Evolutionary conservation across 257 asterid species (phyloP).

Genomic region (Salvia miltiorrhiza): DNA sequence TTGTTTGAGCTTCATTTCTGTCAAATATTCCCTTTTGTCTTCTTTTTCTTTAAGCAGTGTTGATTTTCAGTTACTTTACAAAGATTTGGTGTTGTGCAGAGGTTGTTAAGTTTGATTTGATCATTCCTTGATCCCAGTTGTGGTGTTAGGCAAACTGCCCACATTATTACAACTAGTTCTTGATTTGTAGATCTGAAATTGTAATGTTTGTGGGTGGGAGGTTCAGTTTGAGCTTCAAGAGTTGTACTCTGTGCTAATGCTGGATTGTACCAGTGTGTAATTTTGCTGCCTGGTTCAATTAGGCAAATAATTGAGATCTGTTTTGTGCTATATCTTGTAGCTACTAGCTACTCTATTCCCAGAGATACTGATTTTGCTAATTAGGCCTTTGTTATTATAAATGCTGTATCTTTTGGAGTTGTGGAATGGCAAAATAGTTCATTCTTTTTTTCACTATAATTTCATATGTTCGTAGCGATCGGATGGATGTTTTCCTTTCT

Average conservation of each 20-base stretch:
- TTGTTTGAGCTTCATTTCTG: slow-evolving; percentile 4
- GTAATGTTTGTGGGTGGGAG: slow-evolving; percentile 17
- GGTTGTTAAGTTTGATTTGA: slow-evolving; percentile 34
- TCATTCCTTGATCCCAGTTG: slow-evolving; percentile 15
- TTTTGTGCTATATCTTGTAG: neutral
- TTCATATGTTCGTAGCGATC: neutral
- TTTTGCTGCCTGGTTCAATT: slow-evolving; percentile 17
- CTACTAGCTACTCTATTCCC: neutral
- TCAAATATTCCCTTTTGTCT: neutral
- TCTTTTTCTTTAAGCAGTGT: neutral
- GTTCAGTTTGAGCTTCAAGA: slow-evolving; percentile 19
- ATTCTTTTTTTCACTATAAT: neutral
- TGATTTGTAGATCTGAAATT: slow-evolving; percentile 31
- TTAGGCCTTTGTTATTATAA: neutral
- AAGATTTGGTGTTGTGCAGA: slow-evolving; percentile 15
- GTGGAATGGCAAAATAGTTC: neutral
- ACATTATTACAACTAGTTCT: slow-evolving; percentile 21
- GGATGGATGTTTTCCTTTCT: neutral
- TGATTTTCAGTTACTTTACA: slow-evolving; percentile 5
- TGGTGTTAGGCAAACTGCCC: slow-evolving; percentile 25
- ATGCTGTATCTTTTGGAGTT: neutral
- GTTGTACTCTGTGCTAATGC: slow-evolving; percentile 14
- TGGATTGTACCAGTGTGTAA: neutral
- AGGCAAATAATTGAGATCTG: slow-evolving; percentile 37
- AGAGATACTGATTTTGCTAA: neutral